Base-by-base conservation (phyloP, 2,329 filamentous ascomycete species). In the Lachnellula occidentalis region DNA sequence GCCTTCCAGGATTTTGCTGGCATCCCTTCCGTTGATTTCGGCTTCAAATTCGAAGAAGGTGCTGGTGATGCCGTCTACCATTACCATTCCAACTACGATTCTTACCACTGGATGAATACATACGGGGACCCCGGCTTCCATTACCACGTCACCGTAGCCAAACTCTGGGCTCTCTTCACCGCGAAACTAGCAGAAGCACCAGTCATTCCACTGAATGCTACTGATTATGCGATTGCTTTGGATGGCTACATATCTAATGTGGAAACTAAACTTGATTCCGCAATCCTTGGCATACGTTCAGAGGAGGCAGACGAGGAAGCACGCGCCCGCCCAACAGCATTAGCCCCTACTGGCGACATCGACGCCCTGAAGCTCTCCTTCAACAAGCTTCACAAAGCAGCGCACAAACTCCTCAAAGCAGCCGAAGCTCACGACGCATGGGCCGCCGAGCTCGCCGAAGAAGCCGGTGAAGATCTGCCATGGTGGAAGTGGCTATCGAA, bases 1-100 rank as follows among this genome's bases (percentile, higher is more conserved):
- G 77, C 82, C 0, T 88, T 87, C 68, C 77, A 86, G 52, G 83
- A 87, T 63, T 76, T 75, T 58, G 72, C 72, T 1, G 74, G 74
- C 14, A 67, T 76, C 49, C 62, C 73, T 36, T 81, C 79, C 64
- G 61, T 85, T 9, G 82, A 87, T 57, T 73, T 86, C 19, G 78
- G 80, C 2, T 82, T 83, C 41, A 64, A 65, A 0, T 66, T 68
- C 8, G 59, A 64, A 53, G 71, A 75, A 7, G 53, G 46, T 22
- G 45, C 50, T 22, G 58, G 49, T 12, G 58, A 55, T 19, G 78
- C 85, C 0, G 73, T 89, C 6, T 89, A 87, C 66, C 86, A 88
- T 60, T 95, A 94, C 66, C 89, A 95, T 68, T 81, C 82, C 58
- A 94, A 94, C 71, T 95, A 92, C 67, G 90, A 95, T 67, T 88